These are phyloP conservation scores for Gnetum montanum DNA, from an alignment of 75 land plant genomes.

Conservation along the genomic window DNA sequence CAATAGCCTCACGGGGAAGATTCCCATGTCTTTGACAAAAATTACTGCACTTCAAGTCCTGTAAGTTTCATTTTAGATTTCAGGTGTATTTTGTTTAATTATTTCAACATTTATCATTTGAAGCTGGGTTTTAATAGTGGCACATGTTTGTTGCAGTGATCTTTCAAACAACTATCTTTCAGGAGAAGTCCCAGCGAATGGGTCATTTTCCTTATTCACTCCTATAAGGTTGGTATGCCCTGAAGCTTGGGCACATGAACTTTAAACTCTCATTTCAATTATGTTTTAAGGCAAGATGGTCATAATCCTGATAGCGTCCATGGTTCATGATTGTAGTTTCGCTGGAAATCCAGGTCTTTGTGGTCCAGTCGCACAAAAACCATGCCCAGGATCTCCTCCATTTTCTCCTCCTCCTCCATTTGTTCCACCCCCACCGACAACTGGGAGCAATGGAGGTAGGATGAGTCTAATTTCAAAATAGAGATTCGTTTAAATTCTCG, in stretches of 20 bases:
- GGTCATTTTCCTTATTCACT: constrained; percentile 91
- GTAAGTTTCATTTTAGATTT: too few relatives aligned
- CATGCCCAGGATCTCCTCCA: constrained; percentile 66
- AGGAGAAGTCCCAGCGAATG: constrained; percentile 88
- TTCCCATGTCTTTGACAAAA: constrained; percentile 20
- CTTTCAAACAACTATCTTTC: constrained; percentile 76
- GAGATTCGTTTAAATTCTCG: too few relatives aligned
- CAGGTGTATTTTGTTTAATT: not conserved
- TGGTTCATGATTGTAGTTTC: constrained; percentile 38
- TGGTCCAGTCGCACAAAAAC: constrained; percentile 56
- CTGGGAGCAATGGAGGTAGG: constrained; percentile 7
- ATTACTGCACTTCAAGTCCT: constrained; percentile 39
- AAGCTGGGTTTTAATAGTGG: not conserved
- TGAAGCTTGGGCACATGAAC: not conserved
- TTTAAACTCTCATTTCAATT: too few relatives aligned
- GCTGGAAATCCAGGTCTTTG: constrained; percentile 42
- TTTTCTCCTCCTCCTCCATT: constrained; percentile 77
- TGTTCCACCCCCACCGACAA: constrained; percentile 33
- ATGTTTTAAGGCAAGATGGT: too few relatives aligned
- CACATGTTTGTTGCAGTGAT: constrained; percentile 58
- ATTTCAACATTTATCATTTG: not conserved
- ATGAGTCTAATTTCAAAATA: constrained; percentile 1
- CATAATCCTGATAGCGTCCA: not conserved
- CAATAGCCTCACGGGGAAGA: constrained; percentile 25
- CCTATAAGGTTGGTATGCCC: constrained; percentile 97